A percentile compares a stretch with the other conserved stretches of the same genome.
Conservation (phyloP, 2,329 filamentous ascomycete genomes). For the Byssochlamys sp. region DNA sequence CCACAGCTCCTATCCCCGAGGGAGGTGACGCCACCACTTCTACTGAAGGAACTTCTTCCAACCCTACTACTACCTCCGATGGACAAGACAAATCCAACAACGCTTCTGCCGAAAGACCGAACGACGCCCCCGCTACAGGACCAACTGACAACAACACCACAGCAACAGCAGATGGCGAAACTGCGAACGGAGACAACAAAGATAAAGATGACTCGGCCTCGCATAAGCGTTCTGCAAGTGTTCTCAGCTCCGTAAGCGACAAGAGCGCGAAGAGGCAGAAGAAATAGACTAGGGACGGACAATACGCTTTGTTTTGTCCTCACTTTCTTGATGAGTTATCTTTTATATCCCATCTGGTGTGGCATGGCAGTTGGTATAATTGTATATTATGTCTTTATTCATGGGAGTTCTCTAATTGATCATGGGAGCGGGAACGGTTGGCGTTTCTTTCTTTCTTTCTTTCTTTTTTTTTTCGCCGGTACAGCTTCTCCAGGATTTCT, state of each 20-base stretch:
- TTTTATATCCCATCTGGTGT: neutral
- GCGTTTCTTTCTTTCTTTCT: neutral
- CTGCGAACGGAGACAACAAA: slow-evolving; percentile 5
- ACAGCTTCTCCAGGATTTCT: neutral
- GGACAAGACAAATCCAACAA: neutral
- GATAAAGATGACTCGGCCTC: slow-evolving; percentile 14
- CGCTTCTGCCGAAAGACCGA: neutral
- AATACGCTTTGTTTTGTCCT: neutral
- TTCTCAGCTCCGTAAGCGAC: slow-evolving; percentile 61
- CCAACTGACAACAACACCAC: neutral
- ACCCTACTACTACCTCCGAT: neutral
- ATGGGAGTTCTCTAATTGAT: neutral
- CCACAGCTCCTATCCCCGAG: slow-evolving; percentile 1
- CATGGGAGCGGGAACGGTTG: neutral
- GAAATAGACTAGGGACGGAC: slow-evolving; percentile 19
- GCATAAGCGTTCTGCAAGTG: slow-evolving; percentile 75
- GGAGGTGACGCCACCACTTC: neutral
- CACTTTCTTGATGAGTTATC: neutral
- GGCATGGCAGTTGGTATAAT: neutral
- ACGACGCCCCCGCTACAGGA: neutral
- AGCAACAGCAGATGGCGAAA: neutral
- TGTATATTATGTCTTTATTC: neutral
- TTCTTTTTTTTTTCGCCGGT: neutral
- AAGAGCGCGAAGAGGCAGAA: slow-evolving; percentile 44
- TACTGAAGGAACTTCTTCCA: neutral